A percentile compares a stretch with the other conserved stretches of the same genome.
These are phyloP conservation scores for Mycena vitilis DNA, from an alignment of 768 basidiomycete species.

Conservation along the genomic window DNA sequence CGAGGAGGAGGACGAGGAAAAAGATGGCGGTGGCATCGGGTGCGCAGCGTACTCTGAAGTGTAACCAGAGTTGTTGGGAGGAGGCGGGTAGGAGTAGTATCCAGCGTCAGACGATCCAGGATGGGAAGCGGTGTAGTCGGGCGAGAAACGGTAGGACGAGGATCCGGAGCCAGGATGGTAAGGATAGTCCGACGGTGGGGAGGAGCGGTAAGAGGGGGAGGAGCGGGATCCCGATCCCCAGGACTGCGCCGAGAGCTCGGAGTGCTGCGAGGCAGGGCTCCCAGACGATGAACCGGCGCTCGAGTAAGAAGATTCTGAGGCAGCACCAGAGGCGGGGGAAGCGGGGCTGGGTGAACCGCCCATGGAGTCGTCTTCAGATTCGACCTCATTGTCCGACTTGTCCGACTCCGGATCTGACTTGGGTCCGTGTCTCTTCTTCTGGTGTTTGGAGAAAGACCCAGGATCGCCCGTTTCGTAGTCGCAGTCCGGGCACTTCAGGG, in stretches of 20 bases:
- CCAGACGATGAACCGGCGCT: not conserved
- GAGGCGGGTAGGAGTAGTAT: not conserved
- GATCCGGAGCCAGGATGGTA: not conserved
- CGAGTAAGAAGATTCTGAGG: not conserved
- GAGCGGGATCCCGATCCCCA: not conserved
- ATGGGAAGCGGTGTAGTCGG: not conserved
- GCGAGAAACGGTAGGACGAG: not conserved
- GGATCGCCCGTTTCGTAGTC: conserved; percentile 10
- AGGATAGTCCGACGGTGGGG: too few relatives aligned
- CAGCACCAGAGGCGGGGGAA: not conserved
- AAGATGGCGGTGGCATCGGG: not conserved
- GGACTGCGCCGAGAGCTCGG: not conserved
- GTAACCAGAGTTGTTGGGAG: not conserved
- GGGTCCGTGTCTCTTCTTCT: conserved; percentile 24
- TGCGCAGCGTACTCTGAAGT: not conserved
- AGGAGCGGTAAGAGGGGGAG: not conserved
- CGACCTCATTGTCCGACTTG: too few relatives aligned
- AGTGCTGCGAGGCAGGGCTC: not conserved
- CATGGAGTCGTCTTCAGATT: not conserved
- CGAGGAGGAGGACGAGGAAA: not conserved
- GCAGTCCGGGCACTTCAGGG: conserved; percentile 10
- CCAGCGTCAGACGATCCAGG: too few relatives aligned
- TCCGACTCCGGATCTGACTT: not conserved
- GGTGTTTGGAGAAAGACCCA: conserved; percentile 20
- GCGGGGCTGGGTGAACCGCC: not conserved